Percentiles rank a stretch among this genome's conserved stretches.
Evolutionary conservation across 2,329 filamentous ascomycete species (phyloP).

Genomic region (Myriosclerotinia duriaeana): DNA sequence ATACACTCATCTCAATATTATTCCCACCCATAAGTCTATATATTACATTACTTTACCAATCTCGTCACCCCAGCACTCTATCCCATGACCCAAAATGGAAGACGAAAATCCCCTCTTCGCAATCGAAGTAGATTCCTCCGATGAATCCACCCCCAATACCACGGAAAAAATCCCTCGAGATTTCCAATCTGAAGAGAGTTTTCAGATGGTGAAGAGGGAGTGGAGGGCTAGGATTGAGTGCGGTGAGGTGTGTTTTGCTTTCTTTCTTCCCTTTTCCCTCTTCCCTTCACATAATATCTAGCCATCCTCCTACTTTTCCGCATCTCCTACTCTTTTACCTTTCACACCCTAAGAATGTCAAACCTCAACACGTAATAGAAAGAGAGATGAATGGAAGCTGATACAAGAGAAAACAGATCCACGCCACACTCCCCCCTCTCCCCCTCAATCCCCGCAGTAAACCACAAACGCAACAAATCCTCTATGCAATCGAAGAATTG

Average conservation of each 20-base stretch:
- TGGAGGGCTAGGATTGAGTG: conserved; percentile 38
- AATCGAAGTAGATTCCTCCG: conserved; percentile 47
- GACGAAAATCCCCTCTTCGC: conserved; percentile 44
- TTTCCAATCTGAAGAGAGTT: conserved; percentile 39
- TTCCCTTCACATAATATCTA: neutral
- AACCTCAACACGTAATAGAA: neutral
- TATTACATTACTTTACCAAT: neutral
- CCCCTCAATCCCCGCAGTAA: conserved; percentile 37
- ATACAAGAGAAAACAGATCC: conserved; percentile 29
- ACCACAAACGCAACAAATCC: conserved; percentile 36
- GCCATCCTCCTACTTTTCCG: neutral
- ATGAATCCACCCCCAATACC: conserved; percentile 31
- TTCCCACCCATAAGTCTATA: neutral
- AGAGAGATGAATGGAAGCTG: neutral
- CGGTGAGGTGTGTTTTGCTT: conserved; percentile 34
- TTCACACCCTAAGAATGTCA: neutral
- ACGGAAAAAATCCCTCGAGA: conserved; percentile 36
- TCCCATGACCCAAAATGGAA: conserved; percentile 27
- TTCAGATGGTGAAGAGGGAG: conserved; percentile 30
- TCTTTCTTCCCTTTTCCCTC: neutral
- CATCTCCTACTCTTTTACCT: neutral
- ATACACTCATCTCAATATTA: neutral
- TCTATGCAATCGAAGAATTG: conserved; percentile 41
- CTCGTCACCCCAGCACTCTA: too few relatives aligned
- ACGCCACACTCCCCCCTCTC: conserved; percentile 31